Conservation (phyloP, 257 asterid genomes). For the Gynochthodes officinalis region DNA sequence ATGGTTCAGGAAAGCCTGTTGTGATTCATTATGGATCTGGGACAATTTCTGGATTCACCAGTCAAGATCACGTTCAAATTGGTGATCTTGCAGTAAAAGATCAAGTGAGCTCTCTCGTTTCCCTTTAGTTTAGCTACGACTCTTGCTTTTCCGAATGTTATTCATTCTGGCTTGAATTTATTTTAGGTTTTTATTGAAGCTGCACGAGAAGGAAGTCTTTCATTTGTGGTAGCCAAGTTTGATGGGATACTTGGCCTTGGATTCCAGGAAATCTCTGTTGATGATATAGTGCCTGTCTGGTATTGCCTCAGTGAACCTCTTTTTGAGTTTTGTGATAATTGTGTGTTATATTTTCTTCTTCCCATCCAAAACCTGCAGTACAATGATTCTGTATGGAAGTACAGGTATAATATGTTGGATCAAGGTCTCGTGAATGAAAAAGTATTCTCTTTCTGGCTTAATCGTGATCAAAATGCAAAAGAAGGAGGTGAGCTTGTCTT, state of each 20-base stretch:
- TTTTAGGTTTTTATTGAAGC: conserved; percentile 81
- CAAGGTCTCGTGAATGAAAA: conserved; percentile 75
- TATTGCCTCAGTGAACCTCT: conserved; percentile 22
- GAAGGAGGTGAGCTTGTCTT: conserved; percentile 86
- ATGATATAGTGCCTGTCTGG: conserved; percentile 84
- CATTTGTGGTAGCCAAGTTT: conserved; percentile 71
- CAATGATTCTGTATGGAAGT: background rate
- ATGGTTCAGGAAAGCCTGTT: conserved; percentile 59
- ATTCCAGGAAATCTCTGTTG: conserved; percentile 87
- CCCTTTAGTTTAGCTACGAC: background rate
- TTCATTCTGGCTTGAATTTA: background rate
- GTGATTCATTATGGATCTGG: conserved; percentile 86
- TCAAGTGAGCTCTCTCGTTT: conserved; percentile 53
- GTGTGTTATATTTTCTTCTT: background rate
- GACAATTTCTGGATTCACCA: conserved; percentile 73
- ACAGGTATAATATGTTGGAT: conserved; percentile 78
- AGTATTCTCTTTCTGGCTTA: conserved; percentile 84
- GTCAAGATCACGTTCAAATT: conserved; percentile 86
- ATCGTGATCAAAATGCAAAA: conserved; percentile 62
- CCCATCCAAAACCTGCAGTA: background rate
- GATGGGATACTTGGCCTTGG: conserved; percentile 97
- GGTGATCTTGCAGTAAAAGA: conserved; percentile 82
- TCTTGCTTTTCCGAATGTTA: background rate
- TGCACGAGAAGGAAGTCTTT: conserved; percentile 72
- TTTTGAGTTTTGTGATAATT: background rate